These are phyloP conservation scores for Russula brevipes DNA, from an alignment of 768 basidiomycete species.

Conservation along the genomic window DNA sequence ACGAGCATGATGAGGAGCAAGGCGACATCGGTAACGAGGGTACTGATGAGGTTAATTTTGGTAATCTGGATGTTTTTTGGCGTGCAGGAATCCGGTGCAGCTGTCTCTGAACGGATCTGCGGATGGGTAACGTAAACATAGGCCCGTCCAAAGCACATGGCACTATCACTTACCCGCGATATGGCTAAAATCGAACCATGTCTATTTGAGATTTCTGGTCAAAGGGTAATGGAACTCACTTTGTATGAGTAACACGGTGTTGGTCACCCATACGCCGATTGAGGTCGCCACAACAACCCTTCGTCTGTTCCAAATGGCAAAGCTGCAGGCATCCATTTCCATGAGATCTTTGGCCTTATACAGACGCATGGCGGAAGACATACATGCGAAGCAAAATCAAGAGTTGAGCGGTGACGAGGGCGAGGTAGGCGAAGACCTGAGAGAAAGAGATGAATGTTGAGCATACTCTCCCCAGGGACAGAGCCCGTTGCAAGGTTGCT, in stretches of 20 bases:
- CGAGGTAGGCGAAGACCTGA: not conserved
- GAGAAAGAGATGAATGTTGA: not conserved
- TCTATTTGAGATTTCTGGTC: not conserved
- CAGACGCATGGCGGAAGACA: not conserved
- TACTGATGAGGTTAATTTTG: not conserved
- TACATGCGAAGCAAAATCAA: not conserved
- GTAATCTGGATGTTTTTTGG: not conserved
- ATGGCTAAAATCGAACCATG: not conserved
- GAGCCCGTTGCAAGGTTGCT: not conserved
- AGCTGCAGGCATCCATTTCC: not conserved
- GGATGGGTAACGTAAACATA: too few relatives aligned
- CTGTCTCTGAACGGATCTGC: too few relatives aligned
- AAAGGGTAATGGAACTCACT: not conserved
- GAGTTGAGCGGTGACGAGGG: not conserved
- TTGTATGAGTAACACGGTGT: not conserved
- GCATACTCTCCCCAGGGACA: too few relatives aligned
- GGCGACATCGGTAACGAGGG: not conserved
- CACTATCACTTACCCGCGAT: not conserved
- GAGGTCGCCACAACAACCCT: not conserved
- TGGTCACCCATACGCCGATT: not conserved
- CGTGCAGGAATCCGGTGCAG: not conserved
- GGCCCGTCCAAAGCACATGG: too few relatives aligned
- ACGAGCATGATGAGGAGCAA: not conserved
- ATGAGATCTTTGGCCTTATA: not conserved
- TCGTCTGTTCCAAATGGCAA: not conserved